A percentile compares a stretch with the other conserved stretches of the same genome.
These are phyloP conservation scores for Boletus smithii DNA, from an alignment of 1,284 basidiomycete species.

Conservation along the genomic window DNA sequence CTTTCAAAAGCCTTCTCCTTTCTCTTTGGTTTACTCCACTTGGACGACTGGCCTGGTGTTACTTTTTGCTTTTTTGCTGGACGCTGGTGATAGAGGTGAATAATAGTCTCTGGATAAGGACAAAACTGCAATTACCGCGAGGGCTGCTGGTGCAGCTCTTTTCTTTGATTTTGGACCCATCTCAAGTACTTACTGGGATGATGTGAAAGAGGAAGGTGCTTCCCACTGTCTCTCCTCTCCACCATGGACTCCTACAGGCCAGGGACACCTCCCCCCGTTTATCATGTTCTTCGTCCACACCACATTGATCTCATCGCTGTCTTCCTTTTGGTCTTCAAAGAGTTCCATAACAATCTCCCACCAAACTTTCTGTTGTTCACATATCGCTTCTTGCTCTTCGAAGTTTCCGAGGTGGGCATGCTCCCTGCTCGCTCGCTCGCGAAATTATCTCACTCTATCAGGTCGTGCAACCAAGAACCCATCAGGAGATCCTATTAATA, in stretches of 20 bases:
- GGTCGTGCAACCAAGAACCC: constrained; percentile 42
- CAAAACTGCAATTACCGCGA: constrained; percentile 28
- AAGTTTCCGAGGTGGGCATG: constrained; percentile 48
- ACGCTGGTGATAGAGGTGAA: constrained; percentile 29
- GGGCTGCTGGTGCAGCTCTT: constrained; percentile 35
- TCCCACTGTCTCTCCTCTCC: constrained; percentile 11
- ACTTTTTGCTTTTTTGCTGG: constrained; percentile 48
- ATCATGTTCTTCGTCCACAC: constrained; percentile 66
- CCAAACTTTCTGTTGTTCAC: constrained; percentile 59
- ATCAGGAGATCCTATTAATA: constrained; percentile 35
- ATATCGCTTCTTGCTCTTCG: constrained; percentile 58
- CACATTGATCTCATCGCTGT: constrained; percentile 66
- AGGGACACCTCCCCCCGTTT: constrained; percentile 49
- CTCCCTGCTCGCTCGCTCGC: background rate
- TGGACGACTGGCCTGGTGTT: constrained; percentile 13
- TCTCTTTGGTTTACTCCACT: too few relatives aligned
- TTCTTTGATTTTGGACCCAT: constrained; percentile 30
- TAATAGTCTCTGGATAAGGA: background rate
- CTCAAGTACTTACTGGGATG: too few relatives aligned
- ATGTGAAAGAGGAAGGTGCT: constrained; percentile 27
- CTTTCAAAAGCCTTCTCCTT: constrained; percentile 62
- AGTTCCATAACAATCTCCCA: constrained; percentile 50
- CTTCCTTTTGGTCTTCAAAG: constrained; percentile 57
- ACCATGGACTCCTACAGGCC: constrained; percentile 28
- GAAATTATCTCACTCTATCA: constrained; percentile 18